Evolutionary conservation across 768 basidiomycete species (phyloP).

Genomic region (Floccularia luteovirens): DNA sequence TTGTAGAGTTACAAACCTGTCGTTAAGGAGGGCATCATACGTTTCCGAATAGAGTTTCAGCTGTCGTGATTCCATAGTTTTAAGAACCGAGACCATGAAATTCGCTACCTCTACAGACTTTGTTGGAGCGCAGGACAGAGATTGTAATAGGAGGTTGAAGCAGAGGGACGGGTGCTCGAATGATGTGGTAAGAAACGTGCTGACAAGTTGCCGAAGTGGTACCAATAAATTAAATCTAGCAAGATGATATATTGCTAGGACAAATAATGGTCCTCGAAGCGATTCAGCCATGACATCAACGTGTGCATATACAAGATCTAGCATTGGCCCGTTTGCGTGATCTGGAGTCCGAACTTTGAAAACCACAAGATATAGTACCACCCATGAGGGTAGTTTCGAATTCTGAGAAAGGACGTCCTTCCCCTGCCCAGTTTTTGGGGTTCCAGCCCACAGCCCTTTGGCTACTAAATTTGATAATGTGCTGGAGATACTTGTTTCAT

Average conservation of each 20-base stretch:
- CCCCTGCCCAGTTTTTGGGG: slow-evolving; percentile 2
- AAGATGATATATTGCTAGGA: slow-evolving; percentile 39
- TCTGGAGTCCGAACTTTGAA: slow-evolving; percentile 35
- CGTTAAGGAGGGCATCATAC: slow-evolving; percentile 35
- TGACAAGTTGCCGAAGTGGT: slow-evolving; percentile 35
- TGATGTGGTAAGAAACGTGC: slow-evolving; percentile 28
- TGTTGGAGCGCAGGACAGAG: slow-evolving; percentile 33
- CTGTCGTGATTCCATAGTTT: slow-evolving; percentile 37
- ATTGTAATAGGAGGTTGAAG: slow-evolving; percentile 49
- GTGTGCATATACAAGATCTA: slow-evolving; percentile 35
- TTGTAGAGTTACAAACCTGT: slow-evolving; percentile 42
- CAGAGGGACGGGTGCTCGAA: slow-evolving; percentile 19
- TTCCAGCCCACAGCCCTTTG: neutral
- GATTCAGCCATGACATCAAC: slow-evolving; percentile 20
- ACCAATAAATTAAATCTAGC: slow-evolving; percentile 39
- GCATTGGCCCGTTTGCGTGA: slow-evolving; percentile 35
- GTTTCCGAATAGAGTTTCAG: slow-evolving; percentile 32
- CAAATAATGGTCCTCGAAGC: slow-evolving; percentile 33
- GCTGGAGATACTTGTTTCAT: slow-evolving; percentile 21
- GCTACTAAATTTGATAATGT: slow-evolving; percentile 16
- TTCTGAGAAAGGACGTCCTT: neutral
- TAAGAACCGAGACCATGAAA: slow-evolving; percentile 31
- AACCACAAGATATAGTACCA: slow-evolving; percentile 40
- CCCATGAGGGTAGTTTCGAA: slow-evolving; percentile 39
- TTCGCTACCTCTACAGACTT: slow-evolving; percentile 30